Base-by-base conservation (phyloP, 2,329 filamentous ascomycete species). In the Colletotrichum lini region DNA sequence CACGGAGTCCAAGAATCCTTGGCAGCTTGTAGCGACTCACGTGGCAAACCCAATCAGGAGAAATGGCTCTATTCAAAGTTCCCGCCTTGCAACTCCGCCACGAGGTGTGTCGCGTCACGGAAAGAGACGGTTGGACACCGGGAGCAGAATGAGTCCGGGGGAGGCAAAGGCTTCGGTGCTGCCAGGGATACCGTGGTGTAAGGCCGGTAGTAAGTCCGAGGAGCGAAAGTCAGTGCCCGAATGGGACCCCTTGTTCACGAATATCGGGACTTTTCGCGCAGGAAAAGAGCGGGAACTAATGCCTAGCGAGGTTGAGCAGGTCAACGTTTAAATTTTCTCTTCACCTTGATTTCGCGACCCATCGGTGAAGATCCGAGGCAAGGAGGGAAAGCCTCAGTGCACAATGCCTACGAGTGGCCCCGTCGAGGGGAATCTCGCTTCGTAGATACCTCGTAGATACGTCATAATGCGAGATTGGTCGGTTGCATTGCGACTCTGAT, bases 211-310 rank as follows among this genome's bases (percentile, higher is more conserved):
- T 44, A 53, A 23, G 45, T 18, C 58, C 45, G 62, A 38, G 13
- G 15, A 42, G 18, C 45, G 53, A 35, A 13, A 50, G 66, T 10
- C 6, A 50, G 35, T 26, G 4, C 61, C 40, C 30, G 18, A 44
- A 38, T 8, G 23, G 18, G 59, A 35, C 8, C 53, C 49, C 45
- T 40, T 52, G 53, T 62, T 16, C 35, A 47, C 40, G 13, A 23
- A 6, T 5, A 6, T 59, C 69, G 65, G 65, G 16, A 71, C 16
- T 68, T 64, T 44, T 69, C 69, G 65, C 69, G 45, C 63, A 49
- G 40, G 18, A 69, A 64, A 23, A 26, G 30, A 21, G 62, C 54
- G 58, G 40, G 35, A 18, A 35, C 30, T 35, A 15, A 45, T 18
- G 2, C 23, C 18, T 52, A 38, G 18, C 15, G 26, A 30, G 21